A percentile compares a stretch with the other conserved stretches of the same genome.
phyloP scores from a whole-genome alignment of 371 early-diverging fungal species.

The Coemansia linderi region DNA sequence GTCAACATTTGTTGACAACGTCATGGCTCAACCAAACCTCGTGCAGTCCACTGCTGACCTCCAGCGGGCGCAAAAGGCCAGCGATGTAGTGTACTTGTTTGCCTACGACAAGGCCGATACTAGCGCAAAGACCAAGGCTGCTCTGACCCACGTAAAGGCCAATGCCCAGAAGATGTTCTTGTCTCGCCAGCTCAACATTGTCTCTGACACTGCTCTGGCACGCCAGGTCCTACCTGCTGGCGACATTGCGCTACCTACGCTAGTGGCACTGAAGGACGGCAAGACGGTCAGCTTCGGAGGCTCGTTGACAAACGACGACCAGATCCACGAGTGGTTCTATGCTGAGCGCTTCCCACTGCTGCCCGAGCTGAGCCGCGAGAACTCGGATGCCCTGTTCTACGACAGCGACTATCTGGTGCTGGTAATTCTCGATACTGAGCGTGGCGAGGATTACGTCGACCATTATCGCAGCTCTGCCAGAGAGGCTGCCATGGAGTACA shows the following conservation, averaged over 20 bases:
- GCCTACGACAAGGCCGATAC: slow-evolving; percentile 31
- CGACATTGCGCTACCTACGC: slow-evolving; percentile 29
- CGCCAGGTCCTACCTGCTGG: slow-evolving; percentile 6
- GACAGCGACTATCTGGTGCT: slow-evolving; percentile 56
- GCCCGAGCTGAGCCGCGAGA: slow-evolving; percentile 56
- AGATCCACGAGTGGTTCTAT: slow-evolving; percentile 56
- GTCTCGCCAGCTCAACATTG: slow-evolving; percentile 36
- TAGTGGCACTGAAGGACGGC: slow-evolving; percentile 58
- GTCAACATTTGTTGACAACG: slow-evolving; percentile 58
- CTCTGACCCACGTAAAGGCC: slow-evolving; percentile 25
- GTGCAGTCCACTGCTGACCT: slow-evolving; percentile 30
- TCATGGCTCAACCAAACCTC: slow-evolving; percentile 34
- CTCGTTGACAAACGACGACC: slow-evolving; percentile 35
- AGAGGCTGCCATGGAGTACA: slow-evolving; percentile 34
- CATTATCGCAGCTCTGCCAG: slow-evolving; percentile 27
- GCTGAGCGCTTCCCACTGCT: slow-evolving; percentile 59
- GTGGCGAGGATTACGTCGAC: slow-evolving; percentile 13
- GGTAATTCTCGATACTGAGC: slow-evolving; percentile 54
- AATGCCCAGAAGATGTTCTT: slow-evolving; percentile 48
- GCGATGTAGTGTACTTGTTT: slow-evolving; percentile 44
- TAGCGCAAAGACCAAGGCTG: slow-evolving; percentile 27
- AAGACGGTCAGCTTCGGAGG: slow-evolving; percentile 36
- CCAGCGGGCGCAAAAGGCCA: slow-evolving; percentile 13
- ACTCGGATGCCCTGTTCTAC: slow-evolving; percentile 59
- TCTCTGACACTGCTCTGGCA: slow-evolving; percentile 22